phyloP scores from a whole-genome alignment of 768 basidiomycete genomes.

The Lactarius tabidus region DNA sequence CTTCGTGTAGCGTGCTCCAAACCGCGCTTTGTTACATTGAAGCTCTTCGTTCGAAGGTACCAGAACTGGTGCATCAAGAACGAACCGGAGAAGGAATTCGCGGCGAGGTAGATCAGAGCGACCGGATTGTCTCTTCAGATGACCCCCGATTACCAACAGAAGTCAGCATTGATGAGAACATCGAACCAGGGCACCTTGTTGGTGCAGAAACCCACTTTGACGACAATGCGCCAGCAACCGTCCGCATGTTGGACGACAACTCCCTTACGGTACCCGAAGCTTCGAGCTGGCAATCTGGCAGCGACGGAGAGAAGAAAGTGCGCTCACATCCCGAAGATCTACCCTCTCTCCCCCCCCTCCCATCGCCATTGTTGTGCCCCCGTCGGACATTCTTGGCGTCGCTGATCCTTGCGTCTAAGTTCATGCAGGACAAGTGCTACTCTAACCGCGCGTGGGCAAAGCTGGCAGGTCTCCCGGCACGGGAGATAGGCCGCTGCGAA shows the following conservation, averaged over 20 bases:
- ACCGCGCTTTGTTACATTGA: constrained; percentile 87
- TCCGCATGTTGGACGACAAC: constrained; percentile 21
- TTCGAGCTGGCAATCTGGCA: neutral
- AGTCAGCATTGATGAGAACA: constrained; percentile 27
- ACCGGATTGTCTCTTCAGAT: constrained; percentile 41
- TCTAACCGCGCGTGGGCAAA: constrained; percentile 95
- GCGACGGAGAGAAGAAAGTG: constrained; percentile 24
- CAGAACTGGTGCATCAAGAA: constrained; percentile 55
- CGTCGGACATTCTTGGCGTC: constrained; percentile 85
- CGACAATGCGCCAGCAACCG: constrained; percentile 16
- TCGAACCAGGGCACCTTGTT: constrained; percentile 14
- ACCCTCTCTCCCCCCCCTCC: constrained; percentile 45
- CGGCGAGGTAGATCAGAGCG: constrained; percentile 40
- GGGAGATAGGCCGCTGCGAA: constrained; percentile 87
- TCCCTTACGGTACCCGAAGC: constrained; percentile 10
- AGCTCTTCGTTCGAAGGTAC: constrained; percentile 68
- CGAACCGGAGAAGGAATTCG: constrained; percentile 41
- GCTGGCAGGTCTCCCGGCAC: constrained; percentile 78
- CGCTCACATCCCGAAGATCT: constrained; percentile 27
- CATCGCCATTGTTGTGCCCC: constrained; percentile 82
- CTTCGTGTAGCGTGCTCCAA: constrained; percentile 78
- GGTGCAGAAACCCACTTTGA: constrained; percentile 3
- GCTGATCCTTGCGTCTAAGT: constrained; percentile 86
- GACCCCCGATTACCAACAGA: constrained; percentile 35
- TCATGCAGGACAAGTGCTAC: constrained; percentile 90